Base-by-base conservation (phyloP, 805 yeast species). In the Ogataea degrootiae region DNA sequence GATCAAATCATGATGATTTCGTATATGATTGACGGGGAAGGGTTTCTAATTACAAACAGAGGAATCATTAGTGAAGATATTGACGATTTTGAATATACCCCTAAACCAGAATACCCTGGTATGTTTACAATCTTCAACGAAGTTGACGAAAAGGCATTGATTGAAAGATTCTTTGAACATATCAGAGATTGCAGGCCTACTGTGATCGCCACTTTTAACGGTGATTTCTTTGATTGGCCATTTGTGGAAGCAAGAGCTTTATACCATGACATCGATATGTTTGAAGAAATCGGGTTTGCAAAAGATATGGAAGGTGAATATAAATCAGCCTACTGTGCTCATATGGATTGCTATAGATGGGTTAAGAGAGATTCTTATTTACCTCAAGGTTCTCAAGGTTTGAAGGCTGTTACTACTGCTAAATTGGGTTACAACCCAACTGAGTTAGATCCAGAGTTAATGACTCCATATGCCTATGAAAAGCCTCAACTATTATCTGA, bases 161-260 rank as follows among this genome's bases (percentile, higher is more conserved):
- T 94, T 33, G 71, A 75, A 45, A 71, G 87, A 48, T 94, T 95
- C 61, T 95, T 88, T 63, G 96, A 87, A 56, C 99, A 94, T 63
- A 79, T 94, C 22, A 72, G 90, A 52, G 98, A 94, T 39, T 86
- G 77, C 3, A 76, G 79, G 55, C 99, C 99, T 1, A 92, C 98
- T 0, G 96, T 94, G n/a, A 94, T 95, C 46, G 96, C 97, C 1
- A 94, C 99, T 0, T 94, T 88, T 60, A 94, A 94, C 69, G 99
- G 99, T 74, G 99, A 94, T 64, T 92, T 91, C 62, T 94, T 94
- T 69, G 99, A 94, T 73, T 94, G 99, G 98, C 99, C 99, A 1
- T 94, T 90, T 63, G 92, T 94, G 2, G 98, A 91, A 56, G 84
- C 87, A 14, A 75, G 99, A 62, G 84, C 97, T 2, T 70, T 82